These are phyloP conservation scores for Prunus kanzakura DNA, from an alignment of 306 rosid species.

Conservation along the genomic window DNA sequence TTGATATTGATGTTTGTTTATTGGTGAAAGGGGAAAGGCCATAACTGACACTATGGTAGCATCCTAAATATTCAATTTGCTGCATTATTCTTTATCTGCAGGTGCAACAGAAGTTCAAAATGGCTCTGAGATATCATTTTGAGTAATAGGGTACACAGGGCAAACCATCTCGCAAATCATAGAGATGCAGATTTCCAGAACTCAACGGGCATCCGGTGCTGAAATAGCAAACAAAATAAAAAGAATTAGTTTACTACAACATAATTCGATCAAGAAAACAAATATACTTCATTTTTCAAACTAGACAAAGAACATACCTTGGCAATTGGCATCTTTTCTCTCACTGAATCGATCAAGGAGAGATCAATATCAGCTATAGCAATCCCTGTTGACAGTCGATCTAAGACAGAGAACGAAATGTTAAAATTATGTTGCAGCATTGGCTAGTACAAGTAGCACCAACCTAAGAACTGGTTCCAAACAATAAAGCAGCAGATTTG, in stretches of 20 bases:
- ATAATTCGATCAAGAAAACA: background rate
- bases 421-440: conserved; percentile 5
- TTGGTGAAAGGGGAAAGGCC: background rate
- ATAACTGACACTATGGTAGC: background rate
- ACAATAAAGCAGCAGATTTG: background rate
- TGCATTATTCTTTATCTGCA: background rate
- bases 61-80: background rate
- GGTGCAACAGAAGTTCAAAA: background rate
- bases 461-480: conserved; percentile 2
- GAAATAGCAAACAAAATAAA: conserved; percentile 30
- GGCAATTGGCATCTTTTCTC: conserved; percentile 83
- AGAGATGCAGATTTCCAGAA: conserved; percentile 73
- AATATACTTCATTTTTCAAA: background rate
- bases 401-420: conserved; percentile 41
- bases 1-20: background rate
- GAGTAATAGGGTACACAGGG: background rate
- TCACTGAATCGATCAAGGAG: conserved; percentile 64
- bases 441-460: background rate
- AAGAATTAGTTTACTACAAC: background rate
- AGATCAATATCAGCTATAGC: conserved; percentile 79
- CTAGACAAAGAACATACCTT: conserved; percentile 42
- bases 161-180: conserved; percentile 28
- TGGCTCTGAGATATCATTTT: background rate
- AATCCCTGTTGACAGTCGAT: conserved; percentile 78
- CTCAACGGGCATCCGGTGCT: conserved; percentile 83